Percentiles rank a stretch among this genome's conserved stretches.
These are phyloP conservation scores for Carex pumila DNA, from an alignment of 176 grass and related monocot genomes.

Conservation along the genomic window DNA sequence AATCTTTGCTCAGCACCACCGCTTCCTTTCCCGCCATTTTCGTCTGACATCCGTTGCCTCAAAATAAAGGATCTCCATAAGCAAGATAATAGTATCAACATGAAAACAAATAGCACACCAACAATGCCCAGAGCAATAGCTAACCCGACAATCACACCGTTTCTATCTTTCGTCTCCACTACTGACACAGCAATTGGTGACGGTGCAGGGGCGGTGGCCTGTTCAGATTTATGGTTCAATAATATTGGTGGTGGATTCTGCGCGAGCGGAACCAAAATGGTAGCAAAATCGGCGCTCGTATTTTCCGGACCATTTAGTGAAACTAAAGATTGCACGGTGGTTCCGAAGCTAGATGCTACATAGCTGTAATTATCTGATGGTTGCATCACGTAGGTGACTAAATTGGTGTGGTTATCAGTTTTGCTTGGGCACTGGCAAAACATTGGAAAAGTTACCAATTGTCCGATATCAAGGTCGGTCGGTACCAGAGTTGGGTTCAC, in stretches of 20 bases:
- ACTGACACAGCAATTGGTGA: slow-evolving; percentile 20
- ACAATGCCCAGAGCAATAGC: slow-evolving; percentile 48
- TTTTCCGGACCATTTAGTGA: slow-evolving; percentile 65
- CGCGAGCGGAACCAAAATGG: slow-evolving; percentile 56
- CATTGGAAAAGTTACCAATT: slow-evolving; percentile 66
- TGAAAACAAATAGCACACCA: slow-evolving; percentile 39
- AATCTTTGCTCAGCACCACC: slow-evolving; percentile 19
- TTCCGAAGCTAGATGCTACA: slow-evolving; percentile 51
- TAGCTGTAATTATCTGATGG: slow-evolving; percentile 68
- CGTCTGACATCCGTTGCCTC: not conserved
- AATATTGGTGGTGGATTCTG: slow-evolving; percentile 59
- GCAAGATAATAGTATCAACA: slow-evolving; percentile 43
- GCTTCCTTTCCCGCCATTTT: slow-evolving; percentile 21
- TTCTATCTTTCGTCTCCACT: slow-evolving; percentile 23
- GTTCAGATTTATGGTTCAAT: slow-evolving; percentile 17
- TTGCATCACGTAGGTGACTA: slow-evolving; percentile 82
- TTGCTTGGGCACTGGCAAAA: slow-evolving; percentile 77
- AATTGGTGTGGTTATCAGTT: slow-evolving; percentile 27
- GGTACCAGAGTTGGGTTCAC: slow-evolving; percentile 60
- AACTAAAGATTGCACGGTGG: slow-evolving; percentile 42
- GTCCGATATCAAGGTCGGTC: slow-evolving; percentile 41
- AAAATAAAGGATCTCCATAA: slow-evolving; percentile 36
- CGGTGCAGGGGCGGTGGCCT: slow-evolving; percentile 30
- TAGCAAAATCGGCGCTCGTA: slow-evolving; percentile 13
- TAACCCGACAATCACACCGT: slow-evolving; percentile 54